Conservation (phyloP, 2,329 filamentous ascomycete species). For the Aspergillus novoparasiticus region DNA sequence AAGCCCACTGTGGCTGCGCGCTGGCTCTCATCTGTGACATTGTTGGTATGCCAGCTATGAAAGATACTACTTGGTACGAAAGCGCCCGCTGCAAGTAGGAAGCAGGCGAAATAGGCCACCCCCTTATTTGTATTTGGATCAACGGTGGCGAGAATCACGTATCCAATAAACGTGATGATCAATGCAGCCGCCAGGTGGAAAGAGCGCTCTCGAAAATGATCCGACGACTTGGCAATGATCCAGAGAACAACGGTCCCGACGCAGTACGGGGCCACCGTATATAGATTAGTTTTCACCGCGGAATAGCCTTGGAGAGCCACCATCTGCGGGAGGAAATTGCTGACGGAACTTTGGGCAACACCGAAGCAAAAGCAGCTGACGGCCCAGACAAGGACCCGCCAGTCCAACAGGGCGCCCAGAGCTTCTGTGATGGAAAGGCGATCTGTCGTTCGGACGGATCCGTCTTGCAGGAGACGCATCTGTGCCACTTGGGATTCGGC, state of each 20-base stretch:
- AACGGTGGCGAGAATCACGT: slow-evolving; percentile 16
- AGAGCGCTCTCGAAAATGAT: slow-evolving; percentile 23
- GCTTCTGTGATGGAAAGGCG: no score
- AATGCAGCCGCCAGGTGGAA: slow-evolving; percentile 18
- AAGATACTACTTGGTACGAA: slow-evolving; percentile 14
- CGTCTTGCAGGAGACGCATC: neutral
- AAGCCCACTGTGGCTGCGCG: slow-evolving; percentile 15
- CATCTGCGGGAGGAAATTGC: no score
- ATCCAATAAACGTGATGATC: slow-evolving; percentile 18
- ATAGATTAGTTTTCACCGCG: no score
- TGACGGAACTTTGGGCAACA: no score
- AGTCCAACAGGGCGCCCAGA: no score
- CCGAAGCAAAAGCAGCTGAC: no score
- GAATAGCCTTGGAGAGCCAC: no score
- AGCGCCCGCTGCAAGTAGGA: slow-evolving; percentile 12
- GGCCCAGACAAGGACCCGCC: no score
- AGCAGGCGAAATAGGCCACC: slow-evolving; percentile 17
- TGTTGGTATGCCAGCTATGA: slow-evolving; percentile 19
- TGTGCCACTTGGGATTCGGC: neutral
- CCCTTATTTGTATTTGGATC: slow-evolving; percentile 11
- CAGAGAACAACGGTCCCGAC: slow-evolving; percentile 8
- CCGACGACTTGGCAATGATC: slow-evolving; percentile 13
- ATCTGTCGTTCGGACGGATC: neutral
- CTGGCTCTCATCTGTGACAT: slow-evolving; percentile 10
- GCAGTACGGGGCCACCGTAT: no score